These are phyloP conservation scores for Phytophthora cryptogea DNA, from an alignment of 352 stramenopile species.

Conservation along the genomic window DNA sequence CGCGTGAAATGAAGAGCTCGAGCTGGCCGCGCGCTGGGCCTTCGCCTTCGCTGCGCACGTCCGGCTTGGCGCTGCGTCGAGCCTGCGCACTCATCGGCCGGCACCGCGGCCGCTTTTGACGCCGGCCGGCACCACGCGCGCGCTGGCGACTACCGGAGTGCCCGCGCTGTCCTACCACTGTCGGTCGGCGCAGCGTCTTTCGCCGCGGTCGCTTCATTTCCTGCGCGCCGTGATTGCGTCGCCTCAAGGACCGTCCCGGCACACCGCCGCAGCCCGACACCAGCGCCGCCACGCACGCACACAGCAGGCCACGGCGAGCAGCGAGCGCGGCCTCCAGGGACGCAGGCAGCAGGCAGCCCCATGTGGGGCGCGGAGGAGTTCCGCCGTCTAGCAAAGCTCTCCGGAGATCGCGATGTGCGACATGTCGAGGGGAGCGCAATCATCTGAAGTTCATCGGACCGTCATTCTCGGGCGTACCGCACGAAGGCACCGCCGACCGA, in stretches of 20 bases:
- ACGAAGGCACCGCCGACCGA: slow-evolving; percentile 19
- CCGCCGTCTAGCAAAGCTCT: background rate
- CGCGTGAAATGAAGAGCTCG: too few relatives aligned
- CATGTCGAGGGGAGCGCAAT: slow-evolving; percentile 18
- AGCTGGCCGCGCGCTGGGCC: too few relatives aligned
- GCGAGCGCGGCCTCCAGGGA: background rate
- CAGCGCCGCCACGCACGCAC: background rate
- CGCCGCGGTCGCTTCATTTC: slow-evolving; percentile 2
- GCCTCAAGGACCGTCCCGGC: background rate
- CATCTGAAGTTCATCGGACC: slow-evolving; percentile 5
- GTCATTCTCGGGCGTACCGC: slow-evolving; percentile 26
- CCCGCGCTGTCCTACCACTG: slow-evolving; percentile 21
- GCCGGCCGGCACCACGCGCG: slow-evolving; percentile 17
- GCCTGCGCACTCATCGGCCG: slow-evolving; percentile 17
- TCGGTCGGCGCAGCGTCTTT: slow-evolving; percentile 10
- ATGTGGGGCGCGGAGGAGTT: background rate
- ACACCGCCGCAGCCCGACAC: background rate
- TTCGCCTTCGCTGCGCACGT: background rate
- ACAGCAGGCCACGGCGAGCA: background rate
- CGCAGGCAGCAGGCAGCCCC: too few relatives aligned
- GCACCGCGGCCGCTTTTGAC: slow-evolving; percentile 19
- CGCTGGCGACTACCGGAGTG: slow-evolving; percentile 26
- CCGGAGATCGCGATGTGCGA: slow-evolving; percentile 3
- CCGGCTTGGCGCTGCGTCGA: slow-evolving; percentile 1
- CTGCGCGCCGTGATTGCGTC: slow-evolving; percentile 6